phyloP scores from a whole-genome alignment of 345 rosid species.

The Laguncularia racemosa region DNA sequence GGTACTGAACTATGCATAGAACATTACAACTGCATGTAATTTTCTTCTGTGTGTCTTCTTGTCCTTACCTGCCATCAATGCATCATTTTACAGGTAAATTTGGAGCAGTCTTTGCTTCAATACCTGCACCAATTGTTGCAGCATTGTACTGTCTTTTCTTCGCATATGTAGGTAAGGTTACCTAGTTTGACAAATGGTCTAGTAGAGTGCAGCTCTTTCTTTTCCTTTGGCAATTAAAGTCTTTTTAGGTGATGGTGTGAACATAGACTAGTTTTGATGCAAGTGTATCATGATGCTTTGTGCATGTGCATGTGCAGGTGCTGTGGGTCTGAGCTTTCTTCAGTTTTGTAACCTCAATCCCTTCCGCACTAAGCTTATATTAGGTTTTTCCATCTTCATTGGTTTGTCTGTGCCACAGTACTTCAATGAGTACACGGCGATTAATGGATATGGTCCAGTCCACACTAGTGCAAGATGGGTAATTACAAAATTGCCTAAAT shows the following conservation, averaged over 20 bases:
- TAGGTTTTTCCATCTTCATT: conserved; percentile 85
- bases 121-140: conserved; percentile 78
- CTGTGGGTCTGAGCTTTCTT: conserved; percentile 89
- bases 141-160: conserved; percentile 91
- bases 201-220: not conserved
- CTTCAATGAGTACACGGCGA: conserved; percentile 83
- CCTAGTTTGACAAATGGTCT: not conserved
- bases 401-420: conserved; percentile 93
- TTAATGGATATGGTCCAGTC: conserved; percentile 83
- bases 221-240: no score
- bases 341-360: conserved; percentile 95
- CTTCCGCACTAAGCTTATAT: conserved; percentile 73
- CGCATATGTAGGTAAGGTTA: conserved; percentile 79
- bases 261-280: not conserved
- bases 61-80: conserved; percentile 5
- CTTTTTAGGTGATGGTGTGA: no score
- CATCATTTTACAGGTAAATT: conserved; percentile 64
- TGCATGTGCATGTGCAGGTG: conserved; percentile 34
- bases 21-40: no score
- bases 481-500: conserved; percentile 14
- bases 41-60: not conserved
- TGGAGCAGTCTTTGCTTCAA: conserved; percentile 93
- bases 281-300: not conserved
- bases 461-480: conserved; percentile 93
- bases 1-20: no score